phyloP scores from a whole-genome alignment of 106 monocot genomes.

The Platanthera guangdongensis region DNA sequence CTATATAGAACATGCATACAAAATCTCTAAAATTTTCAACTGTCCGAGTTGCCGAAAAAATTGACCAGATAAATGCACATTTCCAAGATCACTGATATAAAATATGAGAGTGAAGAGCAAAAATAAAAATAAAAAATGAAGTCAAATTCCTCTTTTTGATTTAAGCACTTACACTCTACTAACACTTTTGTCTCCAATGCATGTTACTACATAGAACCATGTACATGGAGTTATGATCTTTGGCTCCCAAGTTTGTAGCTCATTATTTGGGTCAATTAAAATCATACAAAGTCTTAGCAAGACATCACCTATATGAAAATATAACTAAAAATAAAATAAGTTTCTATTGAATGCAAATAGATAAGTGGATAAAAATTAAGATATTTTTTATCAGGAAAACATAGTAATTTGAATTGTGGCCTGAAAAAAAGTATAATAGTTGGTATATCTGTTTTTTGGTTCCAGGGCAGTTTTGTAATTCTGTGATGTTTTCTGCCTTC shows the following conservation, averaged over 20 bases:
- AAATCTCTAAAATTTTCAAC: slow-evolving; percentile 46
- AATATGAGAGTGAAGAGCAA: no score
- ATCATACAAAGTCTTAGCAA: slow-evolving; percentile 31
- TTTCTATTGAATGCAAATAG: neutral
- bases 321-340: neutral
- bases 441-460: no score
- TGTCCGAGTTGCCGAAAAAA: slow-evolving; percentile 52
- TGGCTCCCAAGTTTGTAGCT: slow-evolving; percentile 72
- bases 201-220: slow-evolving; percentile 84
- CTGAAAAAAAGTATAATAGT: no score
- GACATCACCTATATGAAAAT: slow-evolving; percentile 57
- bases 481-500: no score
- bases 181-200: slow-evolving; percentile 57
- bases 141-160: neutral
- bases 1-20: slow-evolving; percentile 36
- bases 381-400: neutral
- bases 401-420: no score
- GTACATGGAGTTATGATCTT: slow-evolving; percentile 74
- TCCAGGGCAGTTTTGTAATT: no score
- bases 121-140: neutral
- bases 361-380: neutral
- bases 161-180: slow-evolving; percentile 59
- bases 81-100: no score
- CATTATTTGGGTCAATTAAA: slow-evolving; percentile 57
- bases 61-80: no score